Evolutionary conservation across 1,284 basidiomycete genomes (phyloP), one percentile per base, ranked within the genome.

Genomic region (Irpex sp.): DNA sequence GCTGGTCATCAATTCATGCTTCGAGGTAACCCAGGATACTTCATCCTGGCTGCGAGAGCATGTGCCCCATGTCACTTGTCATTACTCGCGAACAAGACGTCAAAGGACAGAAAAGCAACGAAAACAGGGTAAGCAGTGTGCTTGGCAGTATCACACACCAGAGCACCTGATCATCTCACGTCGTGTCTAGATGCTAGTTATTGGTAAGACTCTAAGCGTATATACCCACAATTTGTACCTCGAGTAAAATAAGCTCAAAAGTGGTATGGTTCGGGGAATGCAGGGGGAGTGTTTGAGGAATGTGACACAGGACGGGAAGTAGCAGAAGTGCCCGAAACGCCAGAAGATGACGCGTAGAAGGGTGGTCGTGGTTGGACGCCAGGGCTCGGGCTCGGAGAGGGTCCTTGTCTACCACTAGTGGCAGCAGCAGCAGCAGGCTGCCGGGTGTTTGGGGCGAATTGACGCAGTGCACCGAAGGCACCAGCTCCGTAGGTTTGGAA

Each of bases 11-110:
- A 82, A 92, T 64, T 78, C 76, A 17, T 91, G 89, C 70, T 77
- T 78, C 1, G 69, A 73, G 3, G 76, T 91, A n/a, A 86, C 88
- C 58, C 72, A 77, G 0, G 78, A 80, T 7, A 77, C 82, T 70
- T 67, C 88, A 15, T 81, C 83, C 1, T 90, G 87, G 87, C 78
- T 91, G 57, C 80, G 84, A 61, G 72, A 76, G 36, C 79, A 79
- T 37, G 81, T 91, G 0, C 70, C 73, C 3, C 67, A 54, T 13
- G 79, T 92, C 51, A 88, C 83, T 65, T 90, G 87, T 68, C 69
- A 84, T 17, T 89, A 85, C 66, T 74, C 3, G 13, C 53, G 53
- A 6, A 55, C 9, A 17, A 31, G 53, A 9, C 53, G 53, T 11
- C 26, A 35, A 35, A 55, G 21, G 33, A 31, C 9, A 35, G 26